Base-by-base conservation (phyloP, 768 basidiomycete species). In the Pulveroboletus sp. region DNA sequence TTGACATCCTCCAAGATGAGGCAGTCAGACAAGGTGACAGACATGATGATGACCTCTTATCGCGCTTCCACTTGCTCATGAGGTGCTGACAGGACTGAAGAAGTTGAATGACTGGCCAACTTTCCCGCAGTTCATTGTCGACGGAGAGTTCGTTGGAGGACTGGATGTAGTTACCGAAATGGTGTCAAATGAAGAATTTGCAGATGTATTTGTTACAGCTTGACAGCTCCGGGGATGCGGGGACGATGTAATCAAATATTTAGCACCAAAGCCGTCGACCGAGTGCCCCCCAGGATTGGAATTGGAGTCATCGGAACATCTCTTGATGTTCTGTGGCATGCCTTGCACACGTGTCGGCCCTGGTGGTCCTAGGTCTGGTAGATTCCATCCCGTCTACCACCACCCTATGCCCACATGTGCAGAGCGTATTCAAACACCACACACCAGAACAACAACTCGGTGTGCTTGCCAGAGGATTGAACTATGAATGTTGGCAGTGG, bases 141-240 rank as follows among this genome's bases (percentile, higher is more conserved):
- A 89, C 3, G 94, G 96, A 6, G 92, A 97, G 66, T 77, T 99
- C 15, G 83, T 96, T 14, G 95, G 95, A n/a, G 95, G 95, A 5
- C 70, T 98, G 45, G 95, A 99, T 64, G 85, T 98, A 45, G 80
- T 94, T 21, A 80, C 82, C 66, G 95, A 97, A 71, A 88, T 94
- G 88, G 80, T 79, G 12, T 80, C 85, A 30, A 84, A 63, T 51
- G 91, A 86, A 18, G 93, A 96, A 69, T 78, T 94, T 50, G 65
- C 73, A 46, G 81, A 87, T 43, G 28, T 73, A 21, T 52, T 66
- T 39, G 2, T 18, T 21, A n/a, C 43, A 27, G 46, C 31, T 30
- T 57, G 36, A 44, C 21, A 15, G 42, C 21, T 21, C 2, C 21
- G 21, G 3, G 3, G 21, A n/a, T 36, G 28, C 38, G 28, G 35